These are phyloP conservation scores for Gillenia trifoliata DNA, from an alignment of 306 rosid genomes.

Conservation along the genomic window DNA sequence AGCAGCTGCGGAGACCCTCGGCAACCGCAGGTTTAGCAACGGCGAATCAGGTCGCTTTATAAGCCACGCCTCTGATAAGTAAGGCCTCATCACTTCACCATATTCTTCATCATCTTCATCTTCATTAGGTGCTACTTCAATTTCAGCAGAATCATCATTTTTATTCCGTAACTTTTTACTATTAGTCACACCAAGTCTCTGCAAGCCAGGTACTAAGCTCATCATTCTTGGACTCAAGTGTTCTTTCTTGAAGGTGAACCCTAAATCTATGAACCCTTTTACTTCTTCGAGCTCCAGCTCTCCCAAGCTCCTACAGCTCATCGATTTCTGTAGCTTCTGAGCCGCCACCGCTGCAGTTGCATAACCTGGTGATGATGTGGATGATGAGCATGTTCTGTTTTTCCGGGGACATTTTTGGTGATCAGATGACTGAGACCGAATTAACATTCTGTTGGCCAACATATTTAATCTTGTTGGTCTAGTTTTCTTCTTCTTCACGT, in stretches of 20 bases:
- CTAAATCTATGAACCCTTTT: constrained; percentile 81
- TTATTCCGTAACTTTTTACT: neutral
- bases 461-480: constrained; percentile 18
- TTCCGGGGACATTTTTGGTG: constrained; percentile 28
- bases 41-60: constrained; percentile 67
- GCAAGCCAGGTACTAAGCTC: constrained; percentile 70
- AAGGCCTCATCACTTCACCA: constrained; percentile 50
- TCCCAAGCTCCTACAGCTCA: constrained; percentile 58
- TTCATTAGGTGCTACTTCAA: neutral
- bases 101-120: constrained; percentile 2
- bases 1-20: constrained; percentile 41
- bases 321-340: constrained; percentile 44
- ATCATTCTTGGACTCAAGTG: constrained; percentile 52
- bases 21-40: constrained; percentile 44
- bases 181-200: constrained; percentile 35
- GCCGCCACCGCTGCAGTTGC: neutral
- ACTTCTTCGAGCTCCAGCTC: constrained; percentile 86
- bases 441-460: neutral
- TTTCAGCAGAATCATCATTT: neutral
- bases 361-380: neutral
- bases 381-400: constrained; percentile 11
- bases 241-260: constrained; percentile 63
- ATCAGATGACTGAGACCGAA: constrained; percentile 35
- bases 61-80: constrained; percentile 85
- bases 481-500: constrained; percentile 2